phyloP scores from a whole-genome alignment of 345 rosid genomes.

The Limnanthes douglasii region DNA sequence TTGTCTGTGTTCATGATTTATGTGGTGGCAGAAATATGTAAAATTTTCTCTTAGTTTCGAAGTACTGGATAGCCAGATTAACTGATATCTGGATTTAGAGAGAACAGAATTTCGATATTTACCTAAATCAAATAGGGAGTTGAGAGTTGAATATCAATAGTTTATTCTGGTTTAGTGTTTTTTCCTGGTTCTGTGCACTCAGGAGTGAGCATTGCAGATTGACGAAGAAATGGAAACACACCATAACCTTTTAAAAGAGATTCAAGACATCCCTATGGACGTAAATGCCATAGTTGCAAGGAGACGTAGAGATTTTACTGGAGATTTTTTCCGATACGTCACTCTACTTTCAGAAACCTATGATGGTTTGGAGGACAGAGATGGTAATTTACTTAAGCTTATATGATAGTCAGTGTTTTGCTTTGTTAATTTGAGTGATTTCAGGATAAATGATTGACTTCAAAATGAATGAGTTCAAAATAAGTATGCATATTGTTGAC shows the following conservation, averaged over 20 bases:
- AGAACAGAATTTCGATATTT: not conserved
- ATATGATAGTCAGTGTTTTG: not conserved
- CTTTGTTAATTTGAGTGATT: conserved; percentile 2
- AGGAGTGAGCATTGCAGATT: conserved; percentile 55
- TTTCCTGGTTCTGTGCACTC: conserved; percentile 16
- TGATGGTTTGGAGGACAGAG: conserved; percentile 66
- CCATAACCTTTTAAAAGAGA: conserved; percentile 56
- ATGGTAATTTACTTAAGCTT: conserved; percentile 34
- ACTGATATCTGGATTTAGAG: not conserved
- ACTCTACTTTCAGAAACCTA: conserved; percentile 46
- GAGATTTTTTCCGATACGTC: conserved; percentile 62
- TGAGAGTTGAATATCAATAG: conserved; percentile 4
- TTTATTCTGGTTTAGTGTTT: conserved; percentile 15
- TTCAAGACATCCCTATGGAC: conserved; percentile 73
- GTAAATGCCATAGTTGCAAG: conserved; percentile 55
- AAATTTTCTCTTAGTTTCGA: too few relatives aligned
- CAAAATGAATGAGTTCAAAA: not conserved
- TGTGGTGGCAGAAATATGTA: not conserved
- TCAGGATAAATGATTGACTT: not conserved
- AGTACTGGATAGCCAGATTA: not conserved
- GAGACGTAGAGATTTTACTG: conserved; percentile 64
- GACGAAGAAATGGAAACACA: conserved; percentile 89
- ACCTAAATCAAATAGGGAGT: not conserved
- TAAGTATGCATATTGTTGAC: too few relatives aligned
- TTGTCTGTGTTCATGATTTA: not conserved